Evolutionary conservation across 495 filamentous ascomycete genomes (phyloP).

Genomic region (Daldinia concentrica): DNA sequence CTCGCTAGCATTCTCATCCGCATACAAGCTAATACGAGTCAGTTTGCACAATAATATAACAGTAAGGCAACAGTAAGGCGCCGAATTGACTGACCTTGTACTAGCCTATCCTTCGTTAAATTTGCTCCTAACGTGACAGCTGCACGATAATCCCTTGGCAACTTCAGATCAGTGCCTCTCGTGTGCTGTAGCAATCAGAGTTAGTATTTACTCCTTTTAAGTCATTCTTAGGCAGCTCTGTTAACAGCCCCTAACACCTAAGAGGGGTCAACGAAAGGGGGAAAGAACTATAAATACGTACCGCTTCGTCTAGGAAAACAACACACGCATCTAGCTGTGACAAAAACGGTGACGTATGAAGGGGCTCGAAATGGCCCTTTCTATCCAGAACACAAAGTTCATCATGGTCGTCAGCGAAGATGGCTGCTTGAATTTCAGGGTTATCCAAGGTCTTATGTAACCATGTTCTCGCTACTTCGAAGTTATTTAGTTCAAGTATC

Average conservation of each 20-base stretch:
- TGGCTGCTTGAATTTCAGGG: slow-evolving; percentile 55
- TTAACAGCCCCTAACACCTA: not conserved
- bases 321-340: slow-evolving; percentile 69
- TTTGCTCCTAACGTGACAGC: slow-evolving; percentile 74
- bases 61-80: not conserved
- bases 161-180: slow-evolving; percentile 74
- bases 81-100: slow-evolving; percentile 69
- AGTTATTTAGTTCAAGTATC: slow-evolving; percentile 70
- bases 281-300: not conserved
- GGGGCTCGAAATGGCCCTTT: slow-evolving; percentile 55
- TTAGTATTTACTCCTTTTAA: not conserved
- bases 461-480: slow-evolving; percentile 61
- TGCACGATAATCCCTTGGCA: slow-evolving; percentile 68
- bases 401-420: slow-evolving; percentile 64
- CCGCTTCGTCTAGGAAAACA: slow-evolving; percentile 76
- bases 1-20: slow-evolving; percentile 69
- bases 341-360: slow-evolving; percentile 69
- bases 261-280: not conserved
- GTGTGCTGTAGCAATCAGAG: slow-evolving; percentile 60
- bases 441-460: slow-evolving; percentile 42
- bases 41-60: not conserved
- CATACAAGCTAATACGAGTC: slow-evolving; percentile 65
- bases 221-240: not conserved
- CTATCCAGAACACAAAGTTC: slow-evolving; percentile 58
- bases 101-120: slow-evolving; percentile 75